Evolutionary conservation across 495 filamentous ascomycete genomes (phyloP), one percentile per base, ranked within the genome.

Genomic region (Thozetella sp.): DNA sequence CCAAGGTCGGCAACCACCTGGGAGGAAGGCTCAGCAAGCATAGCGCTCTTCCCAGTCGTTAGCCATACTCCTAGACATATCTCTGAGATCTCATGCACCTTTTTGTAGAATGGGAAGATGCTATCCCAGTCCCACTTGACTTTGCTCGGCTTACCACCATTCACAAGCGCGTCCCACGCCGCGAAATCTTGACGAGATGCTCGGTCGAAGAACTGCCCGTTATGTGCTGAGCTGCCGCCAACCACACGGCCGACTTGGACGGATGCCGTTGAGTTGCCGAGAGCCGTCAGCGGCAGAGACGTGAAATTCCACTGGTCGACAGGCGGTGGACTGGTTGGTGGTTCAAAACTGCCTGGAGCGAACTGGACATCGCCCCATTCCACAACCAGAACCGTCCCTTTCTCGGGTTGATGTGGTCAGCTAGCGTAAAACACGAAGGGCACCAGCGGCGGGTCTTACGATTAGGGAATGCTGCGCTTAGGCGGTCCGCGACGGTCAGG

Each of bases 121-220:
- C 70, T 73, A 25, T 67, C 43, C 77, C 78, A 81, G 23, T 61
- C 50, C 71, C 71, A 74, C 23, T 59, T 53, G 37, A 43, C 50
- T 12, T 22, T 13, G 24, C 50, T 48, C 4, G 4, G 20, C 9
- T 0, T 51, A 23, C 9, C 45, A 55, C 40, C 59, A 55, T 9
- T 37, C 67, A 57, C 82, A 82, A 11, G 82, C 82, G 2, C 63
- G 48, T 76, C 73, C 85, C 86, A 87, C 0, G 74, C 61, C 57
- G 86, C 79, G 46, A 78, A 80, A 54, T 83, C 80, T 25, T 59
- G 67, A 0, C 55, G 51, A 10, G 70, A 65, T 0, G 69, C 72
- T 17, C 74, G 74, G 55, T 76, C 63, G 22, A 76, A 73, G 37
- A 76, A 70, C 72, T 72, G 71, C 20, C 72, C 75, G 37, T 81